Evolutionary conservation across 495 filamentous ascomycete species (phyloP).

Genomic region (Collariella sp.): DNA sequence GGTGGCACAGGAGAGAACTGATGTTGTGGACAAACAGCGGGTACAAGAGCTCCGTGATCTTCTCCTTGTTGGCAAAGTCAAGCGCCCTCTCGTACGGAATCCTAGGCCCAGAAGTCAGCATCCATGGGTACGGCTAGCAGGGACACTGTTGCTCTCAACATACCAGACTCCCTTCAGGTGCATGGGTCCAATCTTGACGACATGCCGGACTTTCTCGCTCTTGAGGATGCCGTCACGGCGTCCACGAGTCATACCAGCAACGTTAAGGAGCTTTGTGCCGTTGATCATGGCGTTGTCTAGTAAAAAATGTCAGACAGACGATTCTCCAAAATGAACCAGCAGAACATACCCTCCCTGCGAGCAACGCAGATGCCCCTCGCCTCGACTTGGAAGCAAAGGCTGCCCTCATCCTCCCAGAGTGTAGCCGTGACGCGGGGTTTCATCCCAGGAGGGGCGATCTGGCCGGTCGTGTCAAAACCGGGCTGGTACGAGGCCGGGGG

Average conservation of each 20-base stretch:
- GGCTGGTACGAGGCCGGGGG: conserved; percentile 42
- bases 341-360: conserved; percentile 71
- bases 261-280: conserved; percentile 92
- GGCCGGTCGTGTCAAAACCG: conserved; percentile 81
- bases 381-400: conserved; percentile 95
- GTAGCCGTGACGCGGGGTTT: conserved; percentile 98
- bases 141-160: conserved; percentile 27
- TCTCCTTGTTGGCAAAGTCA: conserved; percentile 98
- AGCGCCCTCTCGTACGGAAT: conserved; percentile 94
- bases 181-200: conserved; percentile 99
- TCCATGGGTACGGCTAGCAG: neutral
- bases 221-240: conserved; percentile 94
- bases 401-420: conserved; percentile 96
- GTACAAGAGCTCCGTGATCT: conserved; percentile 93
- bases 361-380: conserved; percentile 94
- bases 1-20: conserved; percentile 86
- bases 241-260: conserved; percentile 95
- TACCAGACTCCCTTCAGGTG: conserved; percentile 98
- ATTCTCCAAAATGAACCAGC: neutral
- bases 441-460: conserved; percentile 88
- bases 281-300: conserved; percentile 99
- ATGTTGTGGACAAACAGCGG: conserved; percentile 98
- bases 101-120: conserved; percentile 43
- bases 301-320: neutral
- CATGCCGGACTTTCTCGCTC: conserved; percentile 92